Conservation (phyloP, 1,284 basidiomycete species). For the Schizophyllum amplum region DNA sequence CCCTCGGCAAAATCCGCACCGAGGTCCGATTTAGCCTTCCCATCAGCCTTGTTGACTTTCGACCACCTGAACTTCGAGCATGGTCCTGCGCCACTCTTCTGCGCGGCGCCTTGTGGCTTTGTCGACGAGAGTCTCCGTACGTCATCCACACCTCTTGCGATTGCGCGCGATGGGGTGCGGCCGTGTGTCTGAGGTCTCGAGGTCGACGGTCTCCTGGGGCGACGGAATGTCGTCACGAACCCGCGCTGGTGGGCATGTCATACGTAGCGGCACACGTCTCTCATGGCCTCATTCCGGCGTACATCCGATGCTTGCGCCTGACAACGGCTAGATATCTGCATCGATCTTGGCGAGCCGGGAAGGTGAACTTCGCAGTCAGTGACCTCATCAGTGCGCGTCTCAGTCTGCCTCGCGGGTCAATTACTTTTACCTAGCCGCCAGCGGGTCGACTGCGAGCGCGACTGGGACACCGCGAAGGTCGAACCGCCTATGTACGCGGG, state of each 20-base stretch:
- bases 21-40: too few relatives aligned
- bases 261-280: too few relatives aligned
- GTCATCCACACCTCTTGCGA: neutral
- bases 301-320: neutral
- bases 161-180: neutral
- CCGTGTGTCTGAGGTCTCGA: neutral
- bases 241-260: too few relatives aligned
- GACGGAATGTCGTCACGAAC: neutral
- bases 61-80: too few relatives aligned
- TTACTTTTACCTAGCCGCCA: too few relatives aligned
- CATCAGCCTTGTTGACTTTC: neutral
- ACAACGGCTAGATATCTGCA: neutral
- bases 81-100: neutral
- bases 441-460: too few relatives aligned
- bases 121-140: too few relatives aligned
- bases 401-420: neutral
- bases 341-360: neutral
- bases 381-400: neutral
- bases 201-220: too few relatives aligned
- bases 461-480: neutral
- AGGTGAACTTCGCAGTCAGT: too few relatives aligned
- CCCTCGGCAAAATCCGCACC: too few relatives aligned
- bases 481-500: neutral
- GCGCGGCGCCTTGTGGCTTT: too few relatives aligned
- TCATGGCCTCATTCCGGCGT: neutral